A percentile compares a stretch with the other conserved stretches of the same genome.
Evolutionary conservation across 208 protist species (phyloP).

Genomic region (Leishmania amazonensis): DNA sequence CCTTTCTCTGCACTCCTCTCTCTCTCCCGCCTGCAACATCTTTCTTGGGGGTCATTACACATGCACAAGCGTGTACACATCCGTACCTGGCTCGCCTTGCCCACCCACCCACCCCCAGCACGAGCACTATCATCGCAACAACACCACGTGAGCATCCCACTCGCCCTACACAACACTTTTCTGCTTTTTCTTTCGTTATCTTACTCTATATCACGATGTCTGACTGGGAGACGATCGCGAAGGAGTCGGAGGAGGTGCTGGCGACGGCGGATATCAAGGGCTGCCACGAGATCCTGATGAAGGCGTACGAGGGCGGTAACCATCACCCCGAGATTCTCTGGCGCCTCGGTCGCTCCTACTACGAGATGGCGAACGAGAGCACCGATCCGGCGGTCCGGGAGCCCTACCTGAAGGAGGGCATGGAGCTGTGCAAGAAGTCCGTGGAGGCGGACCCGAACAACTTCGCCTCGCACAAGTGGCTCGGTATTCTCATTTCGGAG

Average conservation of each 20-base stretch:
- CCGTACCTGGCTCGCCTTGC: background rate
- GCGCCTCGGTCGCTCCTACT: constrained; percentile 78
- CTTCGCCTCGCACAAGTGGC: constrained; percentile 88
- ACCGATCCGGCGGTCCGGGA: constrained; percentile 46
- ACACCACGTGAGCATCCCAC: background rate
- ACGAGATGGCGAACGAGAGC: constrained; percentile 78
- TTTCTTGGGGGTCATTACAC: background rate
- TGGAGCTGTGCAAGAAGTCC: constrained; percentile 72
- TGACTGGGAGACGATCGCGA: constrained; percentile 64
- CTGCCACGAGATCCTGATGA: constrained; percentile 59
- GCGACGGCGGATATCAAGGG: constrained; percentile 63
- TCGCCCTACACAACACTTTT: background rate
- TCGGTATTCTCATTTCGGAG: constrained; percentile 76
- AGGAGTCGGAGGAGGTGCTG: constrained; percentile 61
- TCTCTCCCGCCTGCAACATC: background rate
- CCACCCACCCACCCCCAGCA: background rate
- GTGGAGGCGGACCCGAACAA: constrained; percentile 69
- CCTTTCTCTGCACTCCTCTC: background rate
- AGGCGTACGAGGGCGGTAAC: constrained; percentile 61
- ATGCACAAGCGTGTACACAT: background rate
- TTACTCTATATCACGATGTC: constrained; percentile 32
- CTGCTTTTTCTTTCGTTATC: background rate
- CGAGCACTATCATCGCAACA: background rate
- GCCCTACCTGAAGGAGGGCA: constrained; percentile 59
- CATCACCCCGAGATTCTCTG: constrained; percentile 81